These are phyloP conservation scores for Nicotiana paniculata DNA, from an alignment of 257 asterid genomes.

Conservation along the genomic window DNA sequence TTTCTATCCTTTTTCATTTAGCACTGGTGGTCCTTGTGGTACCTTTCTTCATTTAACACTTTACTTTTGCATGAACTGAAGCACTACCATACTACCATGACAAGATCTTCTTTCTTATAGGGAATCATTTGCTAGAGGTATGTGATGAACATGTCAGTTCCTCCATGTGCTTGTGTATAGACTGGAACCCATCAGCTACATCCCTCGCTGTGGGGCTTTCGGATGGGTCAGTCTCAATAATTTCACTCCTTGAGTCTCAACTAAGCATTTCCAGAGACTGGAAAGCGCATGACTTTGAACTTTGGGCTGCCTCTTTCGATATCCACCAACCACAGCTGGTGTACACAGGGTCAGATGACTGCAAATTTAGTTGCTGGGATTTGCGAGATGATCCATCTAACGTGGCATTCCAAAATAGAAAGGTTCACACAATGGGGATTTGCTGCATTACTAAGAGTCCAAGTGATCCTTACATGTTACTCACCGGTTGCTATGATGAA, in stretches of 20 bases:
- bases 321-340: conserved; percentile 59
- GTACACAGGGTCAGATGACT: conserved; percentile 88
- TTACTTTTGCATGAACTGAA: background rate
- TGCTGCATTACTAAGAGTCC: conserved; percentile 83
- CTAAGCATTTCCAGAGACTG: conserved; percentile 46
- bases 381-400: conserved; percentile 56
- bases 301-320: conserved; percentile 88
- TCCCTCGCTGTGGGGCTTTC: conserved; percentile 82
- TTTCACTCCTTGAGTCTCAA: conserved; percentile 50
- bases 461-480: conserved; percentile 43
- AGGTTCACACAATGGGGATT: conserved; percentile 75
- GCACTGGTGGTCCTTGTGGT: background rate
- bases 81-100: conserved; percentile 3
- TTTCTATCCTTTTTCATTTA: background rate
- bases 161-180: conserved; percentile 77
- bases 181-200: conserved; percentile 69
- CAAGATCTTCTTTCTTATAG: conserved; percentile 26
- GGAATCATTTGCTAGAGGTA: conserved; percentile 40
- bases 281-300: conserved; percentile 86
- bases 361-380: conserved; percentile 88
- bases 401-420: conserved; percentile 48
- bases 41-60: background rate
- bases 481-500: conserved; percentile 88
- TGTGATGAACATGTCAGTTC: conserved; percentile 52
- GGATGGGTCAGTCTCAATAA: conserved; percentile 68